Base-by-base conservation (phyloP, 108 stramenopile species). In the Skeletonema costatum region DNA sequence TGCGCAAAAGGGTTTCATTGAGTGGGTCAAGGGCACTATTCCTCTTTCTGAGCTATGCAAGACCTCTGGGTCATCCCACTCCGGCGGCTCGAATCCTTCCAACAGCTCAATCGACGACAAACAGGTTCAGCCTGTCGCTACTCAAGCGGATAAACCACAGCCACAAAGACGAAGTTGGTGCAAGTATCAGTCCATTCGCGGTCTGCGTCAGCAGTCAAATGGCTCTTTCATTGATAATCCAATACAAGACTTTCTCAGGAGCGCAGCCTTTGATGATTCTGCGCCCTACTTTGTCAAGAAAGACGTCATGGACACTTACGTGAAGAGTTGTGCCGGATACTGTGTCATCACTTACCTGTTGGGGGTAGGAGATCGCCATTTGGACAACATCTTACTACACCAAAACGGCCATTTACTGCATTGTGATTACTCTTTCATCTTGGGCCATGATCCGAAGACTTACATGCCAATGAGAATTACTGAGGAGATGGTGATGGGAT, bases 331-430 rank as follows among this genome's bases (percentile, higher is more conserved):
- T 64, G 99, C 99, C 14, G 98, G 98, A 10, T 99, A 99, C 85
- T 97, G 97, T 79, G 98, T 99, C 48, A 93, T 98, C 30, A 99
- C 98, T 4, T 99, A 98, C 71, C 63, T 99, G 21, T 80, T 99
- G 60, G 94, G 94, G 29, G 94, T 96, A 17, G 94, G 94, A 9
- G 94, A 96, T 74, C 90, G 94, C 13, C 94, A 96, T 74, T 71
- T 93, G 68, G 95, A 96, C 78, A 96, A 96, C 46, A 84, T 96
- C 50, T 75, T 96, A 59, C 80, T 96, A 14, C 95, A 96, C 71
- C 87, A 87, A 38, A 89, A 89, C 11, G 95, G 95, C 0, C 82
- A 90, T 59, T 91, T 96, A 60, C 83, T 96, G 61, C 95, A 96
- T 71, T 93, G 92, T 66, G 95, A 96, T 69, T 96, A 79, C 74